phyloP scores from a whole-genome alignment of 441 rosid species.

The Kokia cookei region DNA sequence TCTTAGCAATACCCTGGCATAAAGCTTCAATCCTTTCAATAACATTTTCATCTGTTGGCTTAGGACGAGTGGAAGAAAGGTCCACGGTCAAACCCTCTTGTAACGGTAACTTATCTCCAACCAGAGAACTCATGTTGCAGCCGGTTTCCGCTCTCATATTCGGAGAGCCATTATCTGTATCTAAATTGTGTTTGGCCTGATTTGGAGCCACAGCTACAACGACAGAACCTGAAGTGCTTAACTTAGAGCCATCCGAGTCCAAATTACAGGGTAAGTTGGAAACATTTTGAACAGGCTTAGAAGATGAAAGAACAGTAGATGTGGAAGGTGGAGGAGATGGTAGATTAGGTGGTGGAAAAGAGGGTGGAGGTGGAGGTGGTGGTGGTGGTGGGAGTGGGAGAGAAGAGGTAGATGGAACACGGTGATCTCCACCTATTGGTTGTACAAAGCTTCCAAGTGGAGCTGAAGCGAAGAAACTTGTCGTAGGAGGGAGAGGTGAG shows the following conservation, averaged over 20 bases:
- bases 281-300: constrained; percentile 10
- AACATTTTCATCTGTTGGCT: neutral
- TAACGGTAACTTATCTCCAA: neutral
- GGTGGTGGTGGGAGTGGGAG: constrained; percentile 15
- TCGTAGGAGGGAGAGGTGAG: constrained; percentile 16
- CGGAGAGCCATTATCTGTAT: constrained; percentile 8
- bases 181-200: constrained; percentile 9
- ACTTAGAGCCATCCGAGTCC: neutral
- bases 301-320: constrained; percentile 12
- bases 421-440: constrained; percentile 18
- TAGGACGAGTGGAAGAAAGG: neutral
- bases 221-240: neutral
- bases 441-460: constrained; percentile 11
- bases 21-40: constrained; percentile 1
- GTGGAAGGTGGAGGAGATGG: constrained; percentile 22
- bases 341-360: constrained; percentile 21
- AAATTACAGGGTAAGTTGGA: constrained; percentile 16
- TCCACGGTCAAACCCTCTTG: constrained; percentile 5
- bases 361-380: constrained; percentile 25
- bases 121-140: neutral
- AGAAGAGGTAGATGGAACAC: constrained; percentile 19
- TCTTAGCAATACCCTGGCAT: neutral
- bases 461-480: constrained; percentile 19
- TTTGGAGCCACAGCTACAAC: constrained; percentile 3
- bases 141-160: constrained; percentile 10